These are phyloP conservation scores for Ilyonectria robusta DNA, from an alignment of 2,329 filamentous ascomycete genomes.

Conservation along the genomic window DNA sequence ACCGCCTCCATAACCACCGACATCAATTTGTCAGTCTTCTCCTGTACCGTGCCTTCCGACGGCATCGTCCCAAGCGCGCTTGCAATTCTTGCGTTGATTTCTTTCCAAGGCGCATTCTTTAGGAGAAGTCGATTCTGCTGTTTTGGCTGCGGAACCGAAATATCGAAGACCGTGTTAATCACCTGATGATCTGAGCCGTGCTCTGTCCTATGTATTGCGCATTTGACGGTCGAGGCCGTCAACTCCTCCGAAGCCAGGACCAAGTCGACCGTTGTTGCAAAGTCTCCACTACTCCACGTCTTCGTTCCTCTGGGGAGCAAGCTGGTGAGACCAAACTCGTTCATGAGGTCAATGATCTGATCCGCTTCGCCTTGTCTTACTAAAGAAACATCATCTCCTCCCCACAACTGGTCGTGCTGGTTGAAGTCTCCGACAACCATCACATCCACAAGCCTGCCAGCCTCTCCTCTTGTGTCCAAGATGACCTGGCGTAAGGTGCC, in stretches of 20 bases:
- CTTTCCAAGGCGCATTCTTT: conserved; percentile 30
- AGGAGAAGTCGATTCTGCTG: not conserved
- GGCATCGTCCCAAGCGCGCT: conserved; percentile 12
- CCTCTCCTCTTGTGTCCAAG: too few relatives aligned
- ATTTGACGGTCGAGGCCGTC: conserved; percentile 16
- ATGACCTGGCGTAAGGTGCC: too few relatives aligned
- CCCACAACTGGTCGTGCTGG: too few relatives aligned
- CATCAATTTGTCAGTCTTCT: conserved; percentile 15
- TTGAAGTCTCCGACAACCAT: too few relatives aligned
- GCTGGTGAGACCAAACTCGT: conserved; percentile 30
- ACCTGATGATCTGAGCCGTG: conserved; percentile 34
- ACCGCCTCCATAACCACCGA: too few relatives aligned
- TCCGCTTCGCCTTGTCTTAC: too few relatives aligned
- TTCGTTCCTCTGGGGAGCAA: conserved; percentile 53
- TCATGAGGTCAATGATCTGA: too few relatives aligned
- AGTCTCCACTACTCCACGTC: conserved; percentile 47
- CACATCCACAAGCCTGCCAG: too few relatives aligned
- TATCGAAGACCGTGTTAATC: conserved; percentile 27
- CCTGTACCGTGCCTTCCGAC: conserved; percentile 17
- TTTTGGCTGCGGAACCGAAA: not conserved
- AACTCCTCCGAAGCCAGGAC: conserved; percentile 42
- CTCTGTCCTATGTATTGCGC: not conserved
- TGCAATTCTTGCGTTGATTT: conserved; percentile 28
- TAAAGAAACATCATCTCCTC: too few relatives aligned
- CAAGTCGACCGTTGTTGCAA: conserved; percentile 45